Evolutionary conservation across 768 basidiomycete genomes (phyloP).

Genomic region (Trametes cubensis): DNA sequence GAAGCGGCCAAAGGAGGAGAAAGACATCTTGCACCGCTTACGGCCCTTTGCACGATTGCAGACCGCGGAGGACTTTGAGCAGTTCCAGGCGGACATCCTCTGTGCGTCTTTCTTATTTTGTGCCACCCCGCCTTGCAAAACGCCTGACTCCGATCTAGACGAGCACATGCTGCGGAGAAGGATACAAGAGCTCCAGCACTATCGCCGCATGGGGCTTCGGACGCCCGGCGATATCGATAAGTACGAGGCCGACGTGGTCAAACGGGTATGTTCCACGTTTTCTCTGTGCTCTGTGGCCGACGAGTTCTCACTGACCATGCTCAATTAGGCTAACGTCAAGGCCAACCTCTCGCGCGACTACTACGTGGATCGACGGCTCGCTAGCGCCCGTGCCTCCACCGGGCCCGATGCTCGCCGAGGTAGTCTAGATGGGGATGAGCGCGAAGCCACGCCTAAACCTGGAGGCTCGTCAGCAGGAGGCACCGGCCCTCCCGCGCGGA

Average conservation of each 20-base stretch:
- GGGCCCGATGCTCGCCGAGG: slow-evolving; percentile 56
- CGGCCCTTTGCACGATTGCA: slow-evolving; percentile 91
- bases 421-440: slow-evolving; percentile 48
- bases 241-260: slow-evolving; percentile 74
- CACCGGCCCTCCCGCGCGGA: slow-evolving; percentile 44
- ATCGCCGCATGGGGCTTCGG: slow-evolving; percentile 82
- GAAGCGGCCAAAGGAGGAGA: slow-evolving; percentile 88
- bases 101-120: slow-evolving; percentile 55
- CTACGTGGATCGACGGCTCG: slow-evolving; percentile 53
- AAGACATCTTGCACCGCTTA: slow-evolving; percentile 85
- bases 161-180: slow-evolving; percentile 85
- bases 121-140: neutral
- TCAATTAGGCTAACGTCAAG: slow-evolving; percentile 62
- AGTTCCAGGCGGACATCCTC: slow-evolving; percentile 83
- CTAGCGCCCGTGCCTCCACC: slow-evolving; percentile 53
- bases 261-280: slow-evolving; percentile 57
- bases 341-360: slow-evolving; percentile 58
- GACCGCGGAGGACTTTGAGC: slow-evolving; percentile 89
- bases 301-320: slow-evolving; percentile 12
- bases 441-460: slow-evolving; percentile 59
- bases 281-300: neutral
- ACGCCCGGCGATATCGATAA: slow-evolving; percentile 89
- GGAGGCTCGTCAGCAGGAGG: slow-evolving; percentile 30
- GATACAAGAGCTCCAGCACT: slow-evolving; percentile 90
- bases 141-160: slow-evolving; percentile 48